Conservation (phyloP, 2,329 filamentous ascomycete species). For the Cladobotryum mycophilum region DNA sequence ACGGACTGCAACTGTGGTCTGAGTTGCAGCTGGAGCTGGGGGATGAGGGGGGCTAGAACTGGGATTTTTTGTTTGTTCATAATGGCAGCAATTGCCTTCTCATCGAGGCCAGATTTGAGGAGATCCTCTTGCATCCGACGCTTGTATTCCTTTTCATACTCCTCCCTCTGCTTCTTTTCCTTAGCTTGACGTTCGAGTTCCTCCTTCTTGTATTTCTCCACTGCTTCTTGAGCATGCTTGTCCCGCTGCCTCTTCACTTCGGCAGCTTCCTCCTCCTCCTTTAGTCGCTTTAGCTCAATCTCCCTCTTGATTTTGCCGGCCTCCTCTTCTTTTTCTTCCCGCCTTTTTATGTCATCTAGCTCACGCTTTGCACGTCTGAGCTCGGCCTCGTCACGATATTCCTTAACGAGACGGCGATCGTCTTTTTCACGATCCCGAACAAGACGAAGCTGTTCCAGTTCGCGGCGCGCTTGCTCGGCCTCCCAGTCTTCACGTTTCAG, state of each 20-base stretch:
- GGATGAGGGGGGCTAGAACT: slow-evolving; percentile 20
- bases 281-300: slow-evolving; percentile 43
- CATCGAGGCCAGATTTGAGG: slow-evolving; percentile 51
- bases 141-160: slow-evolving; percentile 48
- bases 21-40: slow-evolving; percentile 14
- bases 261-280: slow-evolving; percentile 33
- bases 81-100: slow-evolving; percentile 53
- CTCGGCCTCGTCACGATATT: slow-evolving; percentile 42
- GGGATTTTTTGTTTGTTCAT: slow-evolving; percentile 49
- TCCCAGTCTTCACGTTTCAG: slow-evolving; percentile 40
- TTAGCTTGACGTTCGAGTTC: slow-evolving; percentile 41
- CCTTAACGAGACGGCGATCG: slow-evolving; percentile 31
- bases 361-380: slow-evolving; percentile 43
- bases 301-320: slow-evolving; percentile 47
- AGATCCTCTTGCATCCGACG: slow-evolving; percentile 52
- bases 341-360: slow-evolving; percentile 40
- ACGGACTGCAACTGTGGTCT: neutral
- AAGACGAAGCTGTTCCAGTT: slow-evolving; percentile 41
- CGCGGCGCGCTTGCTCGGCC: slow-evolving; percentile 32
- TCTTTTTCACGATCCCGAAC: slow-evolving; percentile 33
- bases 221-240: slow-evolving; percentile 21
- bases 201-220: slow-evolving; percentile 44
- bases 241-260: slow-evolving; percentile 26
- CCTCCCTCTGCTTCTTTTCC: slow-evolving; percentile 42
- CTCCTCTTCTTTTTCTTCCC: slow-evolving; percentile 41